These are phyloP conservation scores for Heterococcus sp. DNA, from an alignment of 108 stramenopile species.

Conservation along the genomic window DNA sequence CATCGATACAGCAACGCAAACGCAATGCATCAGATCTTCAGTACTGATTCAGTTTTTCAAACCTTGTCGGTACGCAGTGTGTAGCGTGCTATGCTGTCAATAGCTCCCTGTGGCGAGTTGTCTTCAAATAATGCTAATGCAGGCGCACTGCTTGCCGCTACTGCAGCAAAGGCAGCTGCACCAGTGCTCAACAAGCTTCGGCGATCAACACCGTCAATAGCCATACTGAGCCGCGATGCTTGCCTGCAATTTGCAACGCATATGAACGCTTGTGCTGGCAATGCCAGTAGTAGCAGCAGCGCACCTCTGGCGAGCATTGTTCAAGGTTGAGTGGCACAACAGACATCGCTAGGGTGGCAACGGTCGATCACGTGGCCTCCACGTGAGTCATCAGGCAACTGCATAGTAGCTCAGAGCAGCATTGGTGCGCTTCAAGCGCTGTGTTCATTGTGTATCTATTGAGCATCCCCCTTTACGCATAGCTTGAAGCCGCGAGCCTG, in stretches of 20 bases:
- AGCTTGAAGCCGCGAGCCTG: too few relatives aligned
- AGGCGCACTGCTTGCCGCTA: background rate
- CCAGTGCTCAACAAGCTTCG: background rate
- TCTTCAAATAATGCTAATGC: background rate
- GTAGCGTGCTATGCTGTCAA: background rate
- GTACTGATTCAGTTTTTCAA: background rate
- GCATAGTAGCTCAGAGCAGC: background rate
- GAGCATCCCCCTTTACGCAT: too few relatives aligned
- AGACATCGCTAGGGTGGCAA: too few relatives aligned
- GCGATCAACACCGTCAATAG: background rate
- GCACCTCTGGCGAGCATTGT: too few relatives aligned
- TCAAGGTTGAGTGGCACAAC: too few relatives aligned
- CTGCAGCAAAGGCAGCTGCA: background rate
- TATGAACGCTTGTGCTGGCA: too few relatives aligned
- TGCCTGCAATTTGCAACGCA: background rate
- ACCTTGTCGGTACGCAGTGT: background rate
- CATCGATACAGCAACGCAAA: background rate
- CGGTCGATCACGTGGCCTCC: too few relatives aligned
- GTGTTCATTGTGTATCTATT: too few relatives aligned
- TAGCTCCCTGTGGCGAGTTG: background rate
- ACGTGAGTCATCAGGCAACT: too few relatives aligned
- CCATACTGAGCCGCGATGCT: background rate
- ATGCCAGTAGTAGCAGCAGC: too few relatives aligned
- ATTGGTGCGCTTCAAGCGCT: too few relatives aligned
- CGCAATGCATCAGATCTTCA: background rate